Conservation (phyloP, 2,329 filamentous ascomycete species). For the Microdochium paspali region DNA sequence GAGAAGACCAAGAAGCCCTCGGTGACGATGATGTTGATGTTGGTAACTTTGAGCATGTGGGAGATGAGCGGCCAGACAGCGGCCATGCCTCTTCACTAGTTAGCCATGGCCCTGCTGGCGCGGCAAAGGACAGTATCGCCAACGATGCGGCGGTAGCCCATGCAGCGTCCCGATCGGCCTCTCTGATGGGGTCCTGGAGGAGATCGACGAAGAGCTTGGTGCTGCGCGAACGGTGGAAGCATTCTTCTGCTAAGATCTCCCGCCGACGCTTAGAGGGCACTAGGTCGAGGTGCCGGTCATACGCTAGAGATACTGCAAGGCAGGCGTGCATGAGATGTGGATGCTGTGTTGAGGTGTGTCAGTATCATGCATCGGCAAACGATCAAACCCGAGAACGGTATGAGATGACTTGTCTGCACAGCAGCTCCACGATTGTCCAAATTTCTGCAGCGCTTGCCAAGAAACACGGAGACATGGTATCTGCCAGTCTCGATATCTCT, state of each 20-base stretch:
- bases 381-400: neutral
- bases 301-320: conserved; percentile 29
- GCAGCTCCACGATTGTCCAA: too few relatives aligned
- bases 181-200: conserved; percentile 21
- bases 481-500: too few relatives aligned
- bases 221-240: conserved; percentile 31
- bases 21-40: neutral
- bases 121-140: conserved; percentile 27
- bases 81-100: conserved; percentile 23
- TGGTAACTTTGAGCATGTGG: neutral
- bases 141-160: conserved; percentile 36
- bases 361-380: neutral
- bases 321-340: conserved; percentile 36
- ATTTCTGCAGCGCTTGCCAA: too few relatives aligned
- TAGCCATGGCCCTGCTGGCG: conserved; percentile 19
- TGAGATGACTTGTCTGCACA: too few relatives aligned
- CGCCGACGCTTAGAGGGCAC: conserved; percentile 10
- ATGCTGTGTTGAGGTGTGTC: conserved; percentile 13
- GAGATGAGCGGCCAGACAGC: conserved; percentile 7
- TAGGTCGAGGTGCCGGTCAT: conserved; percentile 21
- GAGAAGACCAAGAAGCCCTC: neutral
- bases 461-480: too few relatives aligned
- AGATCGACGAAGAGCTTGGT: conserved; percentile 27
- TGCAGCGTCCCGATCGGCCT: conserved; percentile 30
- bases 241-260: conserved; percentile 24